These are phyloP conservation scores for Candida albicans DNA, from an alignment of 1,139 yeast species.

Conservation along the genomic window DNA sequence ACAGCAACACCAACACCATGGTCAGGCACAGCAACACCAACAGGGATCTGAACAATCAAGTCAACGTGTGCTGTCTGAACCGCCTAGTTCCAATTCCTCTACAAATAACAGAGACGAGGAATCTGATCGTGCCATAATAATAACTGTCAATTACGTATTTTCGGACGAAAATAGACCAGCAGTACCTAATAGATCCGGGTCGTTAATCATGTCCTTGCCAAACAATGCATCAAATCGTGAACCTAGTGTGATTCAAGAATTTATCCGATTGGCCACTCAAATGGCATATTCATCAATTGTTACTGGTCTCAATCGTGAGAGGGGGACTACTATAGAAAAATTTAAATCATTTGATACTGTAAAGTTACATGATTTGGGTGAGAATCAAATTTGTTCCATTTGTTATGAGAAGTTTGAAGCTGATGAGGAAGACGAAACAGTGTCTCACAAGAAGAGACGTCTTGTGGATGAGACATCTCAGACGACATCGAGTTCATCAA, in stretches of 20 bases:
- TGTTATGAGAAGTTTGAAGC: slow-evolving; percentile 59
- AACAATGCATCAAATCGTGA: slow-evolving; percentile 58
- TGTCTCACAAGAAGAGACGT: slow-evolving; percentile 11
- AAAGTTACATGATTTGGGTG: slow-evolving; percentile 24
- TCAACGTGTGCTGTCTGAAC: background rate
- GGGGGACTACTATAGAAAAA: slow-evolving; percentile 52
- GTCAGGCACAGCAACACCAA: too few relatives aligned
- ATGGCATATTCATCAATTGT: slow-evolving; percentile 65
- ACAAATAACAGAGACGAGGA: slow-evolving; percentile 6
- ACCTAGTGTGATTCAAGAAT: slow-evolving; percentile 53
- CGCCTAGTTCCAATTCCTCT: background rate
- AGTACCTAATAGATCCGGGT: slow-evolving; percentile 50
- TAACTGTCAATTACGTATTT: slow-evolving; percentile 47
- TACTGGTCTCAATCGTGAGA: slow-evolving; percentile 39
- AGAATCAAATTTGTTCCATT: slow-evolving; percentile 54
- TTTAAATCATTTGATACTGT: slow-evolving; percentile 50
- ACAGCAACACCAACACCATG: too few relatives aligned
- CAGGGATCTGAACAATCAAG: background rate
- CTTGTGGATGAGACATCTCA: slow-evolving; percentile 8
- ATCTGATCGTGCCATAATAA: slow-evolving; percentile 31
- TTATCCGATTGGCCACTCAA: slow-evolving; percentile 66
- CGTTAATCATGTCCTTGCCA: slow-evolving; percentile 61
- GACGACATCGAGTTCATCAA: slow-evolving; percentile 10
- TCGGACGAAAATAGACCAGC: slow-evolving; percentile 44
- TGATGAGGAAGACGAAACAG: slow-evolving; percentile 10